These are phyloP conservation scores for Adiantum capillusveneris DNA, from an alignment of 75 land plant species.

Conservation along the genomic window DNA sequence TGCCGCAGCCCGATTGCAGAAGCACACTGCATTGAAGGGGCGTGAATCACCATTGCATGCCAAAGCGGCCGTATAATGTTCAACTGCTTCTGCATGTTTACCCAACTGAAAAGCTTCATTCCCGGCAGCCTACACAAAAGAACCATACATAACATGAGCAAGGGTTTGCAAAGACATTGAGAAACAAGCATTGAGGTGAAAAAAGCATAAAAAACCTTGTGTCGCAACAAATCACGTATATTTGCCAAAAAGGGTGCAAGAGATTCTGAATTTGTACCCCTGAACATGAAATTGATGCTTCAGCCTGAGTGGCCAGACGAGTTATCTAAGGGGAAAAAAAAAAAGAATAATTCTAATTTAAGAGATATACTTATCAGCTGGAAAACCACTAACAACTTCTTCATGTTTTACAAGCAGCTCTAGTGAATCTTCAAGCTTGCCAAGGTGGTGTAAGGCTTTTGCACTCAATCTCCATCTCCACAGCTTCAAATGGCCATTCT, in stretches of 20 bases:
- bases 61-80: constrained; percentile 89
- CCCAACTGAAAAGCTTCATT: constrained; percentile 94
- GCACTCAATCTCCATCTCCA: constrained; percentile 46
- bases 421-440: constrained; percentile 57
- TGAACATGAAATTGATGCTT: constrained; percentile 14
- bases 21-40: constrained; percentile 87
- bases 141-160: too few relatives aligned
- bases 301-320: too few relatives aligned
- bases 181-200: too few relatives aligned
- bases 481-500: constrained; percentile 2
- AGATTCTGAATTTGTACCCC: constrained; percentile 28
- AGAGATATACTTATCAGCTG: neutral
- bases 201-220: constrained; percentile 34
- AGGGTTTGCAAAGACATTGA: too few relatives aligned
- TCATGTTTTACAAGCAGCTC: constrained; percentile 46
- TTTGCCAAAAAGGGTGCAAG: constrained; percentile 30
- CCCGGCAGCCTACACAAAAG: constrained; percentile 56
- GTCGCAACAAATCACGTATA: constrained; percentile 45
- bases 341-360: too few relatives aligned
- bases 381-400: constrained; percentile 1
- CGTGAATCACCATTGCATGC: constrained; percentile 76
- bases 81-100: constrained; percentile 73
- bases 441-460: constrained; percentile 46
- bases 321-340: too few relatives aligned
- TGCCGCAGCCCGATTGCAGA: constrained; percentile 97